Base-by-base conservation (phyloP, 768 basidiomycete genomes). In the Mycena kentingensis region DNA sequence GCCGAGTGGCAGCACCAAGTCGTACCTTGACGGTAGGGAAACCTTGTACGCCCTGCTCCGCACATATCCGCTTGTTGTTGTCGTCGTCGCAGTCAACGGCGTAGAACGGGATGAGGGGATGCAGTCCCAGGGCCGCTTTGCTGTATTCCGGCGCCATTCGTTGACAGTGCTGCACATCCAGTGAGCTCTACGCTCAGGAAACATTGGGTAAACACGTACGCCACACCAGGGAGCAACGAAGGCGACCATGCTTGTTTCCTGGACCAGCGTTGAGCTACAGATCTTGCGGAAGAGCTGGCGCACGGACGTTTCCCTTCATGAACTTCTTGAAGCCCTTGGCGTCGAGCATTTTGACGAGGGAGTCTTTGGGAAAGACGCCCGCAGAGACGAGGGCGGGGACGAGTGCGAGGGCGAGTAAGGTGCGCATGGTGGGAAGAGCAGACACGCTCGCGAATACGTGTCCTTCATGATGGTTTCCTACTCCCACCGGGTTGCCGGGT, bases 191-290 rank as follows among this genome's bases (percentile, higher is more conserved):
- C 47, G 38, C 22, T 15, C 28, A 22, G 27, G 18, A 25, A 28
- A 41, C 16, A 22, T 19, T 15, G 4, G 28, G 8, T 1, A 15
- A 16, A 46, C 24, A 73, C 87, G 66, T 67, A 90, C 88, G 58
- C 88, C 90, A 64, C 90, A 93, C 94, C 93, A 96, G 3, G 93
- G 90, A n/a, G 94, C 94, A 12, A 94, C 88, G 65, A 95, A 97
- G 2, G 92, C 94, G 16, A 96, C 86, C 64, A 94, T 68, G 55
- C 77, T 82, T 27, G 90, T 88, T 70, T 80, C 74, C 90, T 92
- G 60, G 10, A 41, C 11, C 6, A 41, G 21, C 19, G 19, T 28
- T 37, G 15, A 49, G 42, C 4, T 29, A 48, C 1, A 46, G 38
- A 7, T 8, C 19, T n/a, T 21, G 21, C 31, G 51, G 37, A 16